These are phyloP conservation scores for Punica granatum DNA, from an alignment of 345 rosid genomes.

Conservation along the genomic window DNA sequence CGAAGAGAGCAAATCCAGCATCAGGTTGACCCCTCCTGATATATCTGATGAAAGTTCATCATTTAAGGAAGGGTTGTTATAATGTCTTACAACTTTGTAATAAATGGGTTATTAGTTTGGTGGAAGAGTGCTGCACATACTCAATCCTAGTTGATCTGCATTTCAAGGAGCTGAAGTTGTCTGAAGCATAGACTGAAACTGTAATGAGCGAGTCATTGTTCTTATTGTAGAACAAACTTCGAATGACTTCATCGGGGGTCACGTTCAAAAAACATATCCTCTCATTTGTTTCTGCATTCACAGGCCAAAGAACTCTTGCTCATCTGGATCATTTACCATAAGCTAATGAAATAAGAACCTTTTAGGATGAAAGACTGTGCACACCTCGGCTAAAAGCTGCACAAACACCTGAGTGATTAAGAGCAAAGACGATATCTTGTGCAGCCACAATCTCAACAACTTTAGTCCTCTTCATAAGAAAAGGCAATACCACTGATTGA, in stretches of 20 bases:
- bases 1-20: conserved; percentile 92
- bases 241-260: conserved; percentile 84
- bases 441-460: conserved; percentile 97
- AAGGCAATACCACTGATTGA: conserved; percentile 67
- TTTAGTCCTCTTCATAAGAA: conserved; percentile 83
- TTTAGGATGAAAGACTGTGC: not conserved
- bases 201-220: conserved; percentile 97
- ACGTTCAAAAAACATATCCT: conserved; percentile 85
- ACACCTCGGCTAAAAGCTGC: conserved; percentile 92
- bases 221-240: conserved; percentile 88
- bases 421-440: conserved; percentile 87
- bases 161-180: conserved; percentile 90
- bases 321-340: not conserved
- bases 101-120: not conserved
- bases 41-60: conserved; percentile 46
- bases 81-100: not conserved
- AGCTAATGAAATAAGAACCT: not conserved
- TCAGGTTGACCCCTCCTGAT: conserved; percentile 89
- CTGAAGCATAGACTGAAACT: conserved; percentile 90
- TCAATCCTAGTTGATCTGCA: conserved; percentile 95
- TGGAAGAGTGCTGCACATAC: conserved; percentile 25
- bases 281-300: conserved; percentile 63
- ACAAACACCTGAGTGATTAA: conserved; percentile 90
- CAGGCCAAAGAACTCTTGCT: not conserved
- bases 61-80: too few species aligned